Evolutionary conservation across 2,329 filamentous ascomycete species (phyloP).

Genomic region (Phyllosticta ampelicida): DNA sequence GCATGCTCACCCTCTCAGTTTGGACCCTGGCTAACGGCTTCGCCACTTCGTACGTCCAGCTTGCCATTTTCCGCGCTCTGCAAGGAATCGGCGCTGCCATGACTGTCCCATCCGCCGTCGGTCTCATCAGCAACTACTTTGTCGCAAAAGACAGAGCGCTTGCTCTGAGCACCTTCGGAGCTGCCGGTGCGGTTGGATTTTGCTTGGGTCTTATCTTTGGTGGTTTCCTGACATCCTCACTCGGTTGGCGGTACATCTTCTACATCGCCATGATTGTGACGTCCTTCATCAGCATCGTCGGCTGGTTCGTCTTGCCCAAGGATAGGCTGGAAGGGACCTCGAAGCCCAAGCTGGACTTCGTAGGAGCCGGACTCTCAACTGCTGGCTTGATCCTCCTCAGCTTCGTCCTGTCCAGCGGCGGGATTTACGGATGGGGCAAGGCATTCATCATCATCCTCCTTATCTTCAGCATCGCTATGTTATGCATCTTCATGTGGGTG

Average conservation of each 20-base stretch:
- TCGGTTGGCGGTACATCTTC: slow-evolving; percentile 12
- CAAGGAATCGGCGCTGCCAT: slow-evolving; percentile 38
- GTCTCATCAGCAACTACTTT: slow-evolving; percentile 33
- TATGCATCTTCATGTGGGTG: slow-evolving; percentile 29
- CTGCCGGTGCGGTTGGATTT: slow-evolving; percentile 31
- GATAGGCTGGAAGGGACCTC: slow-evolving; percentile 25
- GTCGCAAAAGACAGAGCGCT: slow-evolving; percentile 28
- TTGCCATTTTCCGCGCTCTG: slow-evolving; percentile 35
- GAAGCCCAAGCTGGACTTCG: slow-evolving; percentile 31
- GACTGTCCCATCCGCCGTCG: slow-evolving; percentile 37
- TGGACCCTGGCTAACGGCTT: slow-evolving; percentile 38
- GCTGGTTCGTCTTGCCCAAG: slow-evolving; percentile 30
- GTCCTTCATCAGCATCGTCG: slow-evolving; percentile 3
- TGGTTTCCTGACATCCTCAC: slow-evolving; percentile 7
- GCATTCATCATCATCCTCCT: slow-evolving; percentile 36
- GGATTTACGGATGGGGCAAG: slow-evolving; percentile 36
- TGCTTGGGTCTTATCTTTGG: slow-evolving; percentile 16
- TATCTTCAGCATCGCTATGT: slow-evolving; percentile 27
- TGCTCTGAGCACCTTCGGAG: slow-evolving; percentile 30
- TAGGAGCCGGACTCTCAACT: slow-evolving; percentile 33
- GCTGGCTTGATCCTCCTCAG: slow-evolving; percentile 34
- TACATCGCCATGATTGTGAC: slow-evolving; percentile 10
- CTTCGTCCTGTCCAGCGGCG: slow-evolving; percentile 36
- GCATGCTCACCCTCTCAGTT: slow-evolving; percentile 19
- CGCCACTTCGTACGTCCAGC: slow-evolving; percentile 32